Base-by-base conservation (phyloP, 257 asterid species). In the Striga asiatica region DNA sequence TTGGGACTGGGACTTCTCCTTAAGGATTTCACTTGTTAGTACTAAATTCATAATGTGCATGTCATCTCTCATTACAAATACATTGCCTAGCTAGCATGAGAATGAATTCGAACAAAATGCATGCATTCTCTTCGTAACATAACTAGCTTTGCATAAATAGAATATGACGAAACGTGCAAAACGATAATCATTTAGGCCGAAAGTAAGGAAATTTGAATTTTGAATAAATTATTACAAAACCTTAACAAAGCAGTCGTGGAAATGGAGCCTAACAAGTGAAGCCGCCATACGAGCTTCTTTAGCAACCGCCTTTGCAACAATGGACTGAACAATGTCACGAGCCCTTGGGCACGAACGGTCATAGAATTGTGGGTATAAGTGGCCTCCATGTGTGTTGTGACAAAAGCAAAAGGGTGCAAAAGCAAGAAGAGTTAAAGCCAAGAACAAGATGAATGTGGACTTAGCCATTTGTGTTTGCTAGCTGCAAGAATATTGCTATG, bases 211-310 rank as follows among this genome's bases (percentile, higher is more conserved):
- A n/a, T n/a, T n/a, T n/a, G n/a, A n/a, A n/a, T n/a, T n/a, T n/a
- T n/a, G n/a, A n/a, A n/a, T n/a, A n/a, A n/a, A n/a, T n/a, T n/a
- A n/a, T n/a, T n/a, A n/a, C 38, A 48, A 28, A 32, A 86, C 97
- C 97, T 85, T 76, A 66, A 85, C 96, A 66, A 89, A 89, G 76
- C 97, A 89, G 65, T 89, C 97, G 25, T 89, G 97, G 67, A 89
- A 89, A 66, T 85, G 96, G 46, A 89, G 95, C 74, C 95, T 73
- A 25, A 85, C 29, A 42, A 89, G 80, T 2, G 98, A 85, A 51
- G 98, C 98, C 50, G 96, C 98, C 96, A 86, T 86, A 22, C 98
- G 88, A 8, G 93, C 79, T 51, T 89, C 96, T 68, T 42, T 74
- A 7, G 84, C 80, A 8, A 89, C 93, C 4, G 91, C 95, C 66